These are phyloP conservation scores for Bipolaris zeicola DNA, from an alignment of 2,329 filamentous ascomycete genomes.

Conservation along the genomic window DNA sequence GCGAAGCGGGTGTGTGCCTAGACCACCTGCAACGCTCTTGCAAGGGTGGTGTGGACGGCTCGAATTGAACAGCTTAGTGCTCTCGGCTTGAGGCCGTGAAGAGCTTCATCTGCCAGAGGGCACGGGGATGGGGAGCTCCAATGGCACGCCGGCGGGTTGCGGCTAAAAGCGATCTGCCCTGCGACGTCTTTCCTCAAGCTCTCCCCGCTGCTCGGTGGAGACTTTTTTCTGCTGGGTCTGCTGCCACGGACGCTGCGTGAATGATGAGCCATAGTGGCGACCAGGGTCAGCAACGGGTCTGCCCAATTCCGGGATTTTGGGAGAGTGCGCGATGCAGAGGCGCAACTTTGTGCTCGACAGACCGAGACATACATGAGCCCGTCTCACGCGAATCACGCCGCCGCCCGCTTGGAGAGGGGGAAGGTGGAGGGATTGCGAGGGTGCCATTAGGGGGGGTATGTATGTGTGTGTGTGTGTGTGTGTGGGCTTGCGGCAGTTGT, in stretches of 20 bases:
- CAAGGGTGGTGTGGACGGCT: slow-evolving; percentile 12
- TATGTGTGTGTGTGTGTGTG: too few species aligned
- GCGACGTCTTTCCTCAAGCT: slow-evolving; percentile 20
- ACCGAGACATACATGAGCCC: slow-evolving; percentile 24
- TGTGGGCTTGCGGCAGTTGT: neutral
- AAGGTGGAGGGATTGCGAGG: neutral
- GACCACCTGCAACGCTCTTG: slow-evolving; percentile 7
- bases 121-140: slow-evolving; percentile 8
- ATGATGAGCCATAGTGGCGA: slow-evolving; percentile 3
- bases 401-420: too few species aligned
- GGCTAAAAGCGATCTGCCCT: slow-evolving; percentile 26
- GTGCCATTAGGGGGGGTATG: neutral
- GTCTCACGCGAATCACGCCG: slow-evolving; percentile 14
- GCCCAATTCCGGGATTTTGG: slow-evolving; percentile 36
- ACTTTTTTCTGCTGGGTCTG: neutral
- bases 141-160: slow-evolving; percentile 13
- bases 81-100: neutral
- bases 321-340: slow-evolving; percentile 31
- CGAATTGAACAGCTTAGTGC: slow-evolving; percentile 17
- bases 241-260: slow-evolving; percentile 2
- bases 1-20: neutral
- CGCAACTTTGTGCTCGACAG: slow-evolving; percentile 1
- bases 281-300: slow-evolving; percentile 20
- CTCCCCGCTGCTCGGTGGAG: slow-evolving; percentile 16
- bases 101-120: slow-evolving; percentile 17